Evolutionary conservation across 2,329 filamentous ascomycete genomes (phyloP), one percentile per base, ranked within the genome.

Genomic region (Lasiodiplodia sp.): DNA sequence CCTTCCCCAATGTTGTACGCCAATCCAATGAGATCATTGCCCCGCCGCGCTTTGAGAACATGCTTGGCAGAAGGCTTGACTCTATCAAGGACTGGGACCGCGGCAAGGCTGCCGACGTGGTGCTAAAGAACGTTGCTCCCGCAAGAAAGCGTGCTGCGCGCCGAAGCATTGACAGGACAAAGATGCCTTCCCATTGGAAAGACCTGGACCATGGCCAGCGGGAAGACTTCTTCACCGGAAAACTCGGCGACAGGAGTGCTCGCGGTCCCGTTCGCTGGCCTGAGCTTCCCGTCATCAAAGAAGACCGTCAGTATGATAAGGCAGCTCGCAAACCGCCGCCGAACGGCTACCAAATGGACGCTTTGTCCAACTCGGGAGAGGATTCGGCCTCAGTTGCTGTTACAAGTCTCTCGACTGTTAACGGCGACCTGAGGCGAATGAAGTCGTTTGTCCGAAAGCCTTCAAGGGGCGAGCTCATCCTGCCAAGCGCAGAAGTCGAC

Each of bases 361-460:
- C 67, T 64, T 56, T 56, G 51, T 68, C 67, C 4, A 23, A 14
- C 5, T 68, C 67, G 7, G 56, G 34, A 34, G 40, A 57, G 7
- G 66, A 53, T 25, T 38, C 57, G 7, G 56, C 56, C 1, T 68
- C 67, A 6, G 67, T 68, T 58, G 67, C 60, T 16, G 52, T 68
- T 44, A 58, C 67, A 38, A 68, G 67, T 31, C 31, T 68, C n/a
- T 56, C 52, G 14, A 56, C 38, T 23, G 67, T 68, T 38, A 40
- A 38, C 11, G 67, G 67, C 12, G 52, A 64, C 23, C 37, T 68
- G 4, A 38, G 51, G 51, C n/a, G 52, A 23, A 68, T 68, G 67
- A 68, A 68, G 67, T 68, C 67, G 4, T 68, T 68, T 58, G 67
- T 68, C 23, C 58, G 38, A 11, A 65, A 65, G 52, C 67, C 67